These are phyloP conservation scores for Aspergillus nomiae DNA, from an alignment of 2,329 filamentous ascomycete species.

Conservation along the genomic window DNA sequence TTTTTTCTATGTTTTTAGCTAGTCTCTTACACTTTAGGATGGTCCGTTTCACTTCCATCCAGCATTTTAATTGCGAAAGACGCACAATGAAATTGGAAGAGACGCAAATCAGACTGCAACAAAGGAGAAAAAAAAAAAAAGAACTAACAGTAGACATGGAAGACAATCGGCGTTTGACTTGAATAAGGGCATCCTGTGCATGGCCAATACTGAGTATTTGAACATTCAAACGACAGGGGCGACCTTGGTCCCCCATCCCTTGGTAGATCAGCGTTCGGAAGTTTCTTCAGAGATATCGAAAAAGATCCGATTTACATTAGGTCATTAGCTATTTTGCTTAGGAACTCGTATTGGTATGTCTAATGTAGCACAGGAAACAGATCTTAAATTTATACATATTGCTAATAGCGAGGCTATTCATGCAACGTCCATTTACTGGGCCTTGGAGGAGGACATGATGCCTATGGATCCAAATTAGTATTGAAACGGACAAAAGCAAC, in stretches of 20 bases:
- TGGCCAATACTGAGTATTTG: too few species aligned
- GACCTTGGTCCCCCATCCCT: neutral
- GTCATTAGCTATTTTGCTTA: neutral
- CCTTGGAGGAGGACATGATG: slow-evolving; percentile 41
- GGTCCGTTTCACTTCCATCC: neutral
- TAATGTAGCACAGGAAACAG: slow-evolving; percentile 38
- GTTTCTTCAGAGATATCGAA: neutral
- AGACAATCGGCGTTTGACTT: neutral
- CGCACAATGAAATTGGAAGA: neutral
- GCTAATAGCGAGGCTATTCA: slow-evolving; percentile 33
- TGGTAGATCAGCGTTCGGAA: neutral
- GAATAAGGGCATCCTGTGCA: neutral
- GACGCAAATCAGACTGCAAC: neutral
- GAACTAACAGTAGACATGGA: neutral
- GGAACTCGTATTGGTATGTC: slow-evolving; percentile 39
- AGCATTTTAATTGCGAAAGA: neutral
- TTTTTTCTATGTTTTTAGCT: too few species aligned
- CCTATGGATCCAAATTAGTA: slow-evolving; percentile 29
- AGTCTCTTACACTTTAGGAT: neutral
- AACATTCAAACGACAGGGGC: neutral
- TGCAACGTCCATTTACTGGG: slow-evolving; percentile 38
- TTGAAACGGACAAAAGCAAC: neutral
- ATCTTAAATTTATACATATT: slow-evolving; percentile 45
- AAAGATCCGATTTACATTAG: neutral
- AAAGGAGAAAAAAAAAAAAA: neutral